Conservation (phyloP, 805 yeast species). For the Candida silvicultrix region DNA sequence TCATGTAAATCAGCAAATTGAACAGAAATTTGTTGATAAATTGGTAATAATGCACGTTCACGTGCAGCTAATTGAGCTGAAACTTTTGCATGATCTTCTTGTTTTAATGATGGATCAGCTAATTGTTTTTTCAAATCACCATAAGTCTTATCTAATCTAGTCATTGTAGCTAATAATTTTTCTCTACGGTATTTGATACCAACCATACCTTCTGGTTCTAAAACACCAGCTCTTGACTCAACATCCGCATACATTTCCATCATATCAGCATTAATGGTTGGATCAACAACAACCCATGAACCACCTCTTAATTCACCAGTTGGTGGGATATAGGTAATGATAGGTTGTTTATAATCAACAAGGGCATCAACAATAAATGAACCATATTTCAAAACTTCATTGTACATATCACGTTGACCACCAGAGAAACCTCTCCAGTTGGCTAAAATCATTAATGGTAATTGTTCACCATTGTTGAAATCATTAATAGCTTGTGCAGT, state of each 20-base stretch:
- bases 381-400: slow-evolving; percentile 96
- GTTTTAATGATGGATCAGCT: slow-evolving; percentile 42
- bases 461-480: slow-evolving; percentile 96
- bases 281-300: slow-evolving; percentile 99
- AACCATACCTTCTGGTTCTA: slow-evolving; percentile 99
- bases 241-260: slow-evolving; percentile 99
- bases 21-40: slow-evolving; percentile 86
- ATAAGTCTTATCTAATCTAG: slow-evolving; percentile 76
- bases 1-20: slow-evolving; percentile 98
- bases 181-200: slow-evolving; percentile 97
- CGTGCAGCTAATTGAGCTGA: slow-evolving; percentile 67
- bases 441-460: slow-evolving; percentile 95
- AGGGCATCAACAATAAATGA: slow-evolving; percentile 95
- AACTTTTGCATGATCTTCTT: slow-evolving; percentile 62
- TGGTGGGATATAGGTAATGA: slow-evolving; percentile 96
- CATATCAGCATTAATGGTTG: slow-evolving; percentile 92
- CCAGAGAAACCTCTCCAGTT: slow-evolving; percentile 99
- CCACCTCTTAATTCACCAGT: slow-evolving; percentile 99
- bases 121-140: slow-evolving; percentile 58
- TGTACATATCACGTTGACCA: slow-evolving; percentile 99
- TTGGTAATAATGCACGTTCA: slow-evolving; percentile 75
- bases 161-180: slow-evolving; percentile 85
- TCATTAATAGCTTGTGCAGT: slow-evolving; percentile 98
- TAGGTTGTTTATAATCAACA: slow-evolving; percentile 93
- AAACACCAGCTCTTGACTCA: slow-evolving; percentile 93